phyloP scores from a whole-genome alignment of 2,329 filamentous ascomycete species.

The Nemania abortiva region DNA sequence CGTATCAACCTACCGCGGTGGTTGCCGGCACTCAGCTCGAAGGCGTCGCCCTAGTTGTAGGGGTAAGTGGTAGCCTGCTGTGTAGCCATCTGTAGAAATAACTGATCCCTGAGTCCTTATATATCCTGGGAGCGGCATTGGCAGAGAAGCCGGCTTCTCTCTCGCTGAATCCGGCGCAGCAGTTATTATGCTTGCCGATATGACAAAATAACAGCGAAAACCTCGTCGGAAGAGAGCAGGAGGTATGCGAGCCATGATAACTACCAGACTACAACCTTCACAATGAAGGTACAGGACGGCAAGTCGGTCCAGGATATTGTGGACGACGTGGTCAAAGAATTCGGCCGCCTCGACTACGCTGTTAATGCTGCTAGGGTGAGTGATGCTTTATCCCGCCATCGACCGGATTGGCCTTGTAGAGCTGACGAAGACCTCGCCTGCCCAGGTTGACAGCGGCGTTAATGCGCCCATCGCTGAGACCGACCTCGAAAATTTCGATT shows the following conservation, averaged over 20 bases:
- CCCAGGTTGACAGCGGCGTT: slow-evolving; percentile 36
- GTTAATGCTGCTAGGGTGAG: slow-evolving; percentile 43
- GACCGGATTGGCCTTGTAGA: not conserved
- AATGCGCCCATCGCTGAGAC: slow-evolving; percentile 37
- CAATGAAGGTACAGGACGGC: slow-evolving; percentile 39
- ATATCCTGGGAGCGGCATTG: slow-evolving; percentile 42
- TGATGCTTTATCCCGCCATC: not conserved
- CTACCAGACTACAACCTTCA: slow-evolving; percentile 29
- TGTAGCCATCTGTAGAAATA: not conserved
- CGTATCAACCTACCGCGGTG: not conserved
- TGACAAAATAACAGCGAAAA: slow-evolving; percentile 38
- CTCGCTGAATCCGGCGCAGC: slow-evolving; percentile 43
- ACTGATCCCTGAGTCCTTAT: too few relatives aligned
- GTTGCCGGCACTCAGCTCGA: slow-evolving; percentile 37
- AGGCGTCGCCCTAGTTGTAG: slow-evolving; percentile 39
- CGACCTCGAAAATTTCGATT: slow-evolving; percentile 40
- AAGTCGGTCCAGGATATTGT: slow-evolving; percentile 40
- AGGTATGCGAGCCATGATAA: slow-evolving; percentile 37
- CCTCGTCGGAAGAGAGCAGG: slow-evolving; percentile 39
- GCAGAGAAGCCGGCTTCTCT: slow-evolving; percentile 40
- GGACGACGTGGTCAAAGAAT: slow-evolving; percentile 39
- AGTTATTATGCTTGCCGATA: slow-evolving; percentile 41
- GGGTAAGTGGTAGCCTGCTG: slow-evolving; percentile 22
- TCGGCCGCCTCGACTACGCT: slow-evolving; percentile 42
- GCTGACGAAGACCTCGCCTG: not conserved